Percentiles rank a stretch among this genome's conserved stretches.
Evolutionary conservation across 2,329 filamentous ascomycete genomes (phyloP).

Genomic region (Colletotrichum tropicicola): DNA sequence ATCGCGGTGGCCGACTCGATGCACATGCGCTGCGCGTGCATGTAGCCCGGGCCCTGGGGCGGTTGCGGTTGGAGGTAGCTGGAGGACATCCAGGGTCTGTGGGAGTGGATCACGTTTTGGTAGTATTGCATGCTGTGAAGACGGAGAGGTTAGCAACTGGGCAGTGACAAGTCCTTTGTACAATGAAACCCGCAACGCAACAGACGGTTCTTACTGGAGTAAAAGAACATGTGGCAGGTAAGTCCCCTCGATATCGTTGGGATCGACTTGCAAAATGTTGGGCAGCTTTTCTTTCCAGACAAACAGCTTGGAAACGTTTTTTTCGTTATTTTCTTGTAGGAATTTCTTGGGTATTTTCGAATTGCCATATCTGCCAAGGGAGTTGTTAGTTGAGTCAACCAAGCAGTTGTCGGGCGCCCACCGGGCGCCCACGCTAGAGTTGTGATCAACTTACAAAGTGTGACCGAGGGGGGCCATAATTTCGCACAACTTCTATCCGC

Average conservation of each 20-base stretch:
- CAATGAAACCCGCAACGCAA: neutral
- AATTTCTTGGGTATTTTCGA: conserved; percentile 19
- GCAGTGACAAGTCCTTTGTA: neutral
- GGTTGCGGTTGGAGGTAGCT: conserved; percentile 31
- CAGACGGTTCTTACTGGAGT: conserved; percentile 31
- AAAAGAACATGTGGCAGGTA: conserved; percentile 37
- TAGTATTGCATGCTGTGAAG: conserved; percentile 37
- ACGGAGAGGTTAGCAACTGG: neutral
- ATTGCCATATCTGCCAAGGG: conserved; percentile 33
- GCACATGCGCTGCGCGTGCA: conserved; percentile 33
- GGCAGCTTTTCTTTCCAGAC: conserved; percentile 34
- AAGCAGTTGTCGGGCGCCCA: neutral
- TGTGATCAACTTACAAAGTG: conserved; percentile 32
- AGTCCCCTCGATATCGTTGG: conserved; percentile 24
- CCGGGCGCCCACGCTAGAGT: too few species aligned
- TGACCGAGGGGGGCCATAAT: conserved; percentile 36
- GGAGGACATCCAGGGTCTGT: conserved; percentile 38
- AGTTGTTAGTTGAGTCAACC: neutral
- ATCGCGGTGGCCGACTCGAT: conserved; percentile 34
- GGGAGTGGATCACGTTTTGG: conserved; percentile 36
- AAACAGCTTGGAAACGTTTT: conserved; percentile 22
- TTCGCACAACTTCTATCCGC: conserved; percentile 27
- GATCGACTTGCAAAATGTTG: conserved; percentile 30
- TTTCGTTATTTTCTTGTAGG: conserved; percentile 33
- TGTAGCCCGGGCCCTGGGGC: conserved; percentile 34